Conservation (phyloP, 805 yeast genomes). For the Candida stauntonica region DNA sequence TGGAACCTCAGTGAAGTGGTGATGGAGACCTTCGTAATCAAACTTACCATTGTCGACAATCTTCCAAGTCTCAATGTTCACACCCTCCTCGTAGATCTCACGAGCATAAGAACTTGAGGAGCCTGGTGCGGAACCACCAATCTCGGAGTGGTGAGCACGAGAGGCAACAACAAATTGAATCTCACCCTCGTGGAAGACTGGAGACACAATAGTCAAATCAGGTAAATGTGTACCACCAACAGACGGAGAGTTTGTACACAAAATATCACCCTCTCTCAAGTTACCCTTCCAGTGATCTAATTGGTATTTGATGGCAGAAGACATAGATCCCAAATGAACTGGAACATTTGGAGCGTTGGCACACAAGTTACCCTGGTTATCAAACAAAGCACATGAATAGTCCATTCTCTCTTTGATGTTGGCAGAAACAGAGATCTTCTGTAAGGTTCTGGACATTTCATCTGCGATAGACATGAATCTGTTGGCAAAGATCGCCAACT, state of each 20-base stretch:
- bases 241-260: conserved; percentile 39
- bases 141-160: conserved; percentile 92
- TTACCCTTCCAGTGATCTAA: conserved; percentile 35
- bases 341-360: conserved; percentile 48
- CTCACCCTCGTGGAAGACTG: conserved; percentile 44
- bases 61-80: conserved; percentile 48
- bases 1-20: conserved; percentile 43
- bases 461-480: conserved; percentile 50
- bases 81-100: conserved; percentile 52
- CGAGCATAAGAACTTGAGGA: conserved; percentile 53
- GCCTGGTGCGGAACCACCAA: conserved; percentile 61
- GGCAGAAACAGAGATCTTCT: conserved; percentile 40
- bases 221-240: conserved; percentile 47
- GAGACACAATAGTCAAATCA: conserved; percentile 53
- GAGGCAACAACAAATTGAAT: conserved; percentile 52
- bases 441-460: conserved; percentile 43
- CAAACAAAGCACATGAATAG: conserved; percentile 45
- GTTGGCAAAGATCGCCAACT: conserved; percentile 39
- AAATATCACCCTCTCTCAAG: conserved; percentile 39
- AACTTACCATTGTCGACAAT: conserved; percentile 45
- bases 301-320: conserved; percentile 36
- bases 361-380: conserved; percentile 38
- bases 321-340: conserved; percentile 46
- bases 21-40: conserved; percentile 47
- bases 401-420: conserved; percentile 46